Conservation (phyloP, 2,329 filamentous ascomycete species). For the Aspergillus sp. region DNA sequence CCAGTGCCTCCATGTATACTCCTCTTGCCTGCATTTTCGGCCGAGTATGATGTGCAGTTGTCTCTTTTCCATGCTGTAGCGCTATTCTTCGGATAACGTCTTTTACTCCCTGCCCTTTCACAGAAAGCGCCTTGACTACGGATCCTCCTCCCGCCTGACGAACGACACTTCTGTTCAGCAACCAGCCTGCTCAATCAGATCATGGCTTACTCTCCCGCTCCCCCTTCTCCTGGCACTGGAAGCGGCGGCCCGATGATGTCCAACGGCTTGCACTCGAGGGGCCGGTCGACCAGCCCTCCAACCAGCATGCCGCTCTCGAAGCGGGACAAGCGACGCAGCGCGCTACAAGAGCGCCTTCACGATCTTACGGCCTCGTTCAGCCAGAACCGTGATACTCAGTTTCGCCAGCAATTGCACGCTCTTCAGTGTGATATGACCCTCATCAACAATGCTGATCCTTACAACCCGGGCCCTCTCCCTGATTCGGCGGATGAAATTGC, state of each 20-base stretch:
- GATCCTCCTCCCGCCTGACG: conserved; percentile 6
- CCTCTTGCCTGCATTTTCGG: neutral
- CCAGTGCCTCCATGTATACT: conserved; percentile 1
- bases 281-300: conserved; percentile 34
- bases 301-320: conserved; percentile 63
- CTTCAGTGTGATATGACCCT: conserved; percentile 89
- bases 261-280: conserved; percentile 23
- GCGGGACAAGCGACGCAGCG: conserved; percentile 84
- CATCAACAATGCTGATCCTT: conserved; percentile 81
- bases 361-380: conserved; percentile 76
- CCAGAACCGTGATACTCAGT: conserved; percentile 77
- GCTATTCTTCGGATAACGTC: neutral
- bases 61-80: conserved; percentile 7
- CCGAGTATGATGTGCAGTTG: conserved; percentile 2
- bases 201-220: conserved; percentile 44
- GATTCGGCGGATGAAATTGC: conserved; percentile 66
- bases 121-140: conserved; percentile 5
- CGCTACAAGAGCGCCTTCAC: conserved; percentile 75
- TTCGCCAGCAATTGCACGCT: conserved; percentile 84
- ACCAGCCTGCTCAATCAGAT: conserved; percentile 11
- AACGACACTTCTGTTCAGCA: conserved; percentile 8
- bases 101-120: neutral
- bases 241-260: conserved; percentile 18
- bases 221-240: conserved; percentile 30
- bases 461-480: conserved; percentile 67